A percentile compares a stretch with the other conserved stretches of the same genome.
Conservation (phyloP, 2,329 filamentous ascomycete species). For the Aspergillus flavus region DNA sequence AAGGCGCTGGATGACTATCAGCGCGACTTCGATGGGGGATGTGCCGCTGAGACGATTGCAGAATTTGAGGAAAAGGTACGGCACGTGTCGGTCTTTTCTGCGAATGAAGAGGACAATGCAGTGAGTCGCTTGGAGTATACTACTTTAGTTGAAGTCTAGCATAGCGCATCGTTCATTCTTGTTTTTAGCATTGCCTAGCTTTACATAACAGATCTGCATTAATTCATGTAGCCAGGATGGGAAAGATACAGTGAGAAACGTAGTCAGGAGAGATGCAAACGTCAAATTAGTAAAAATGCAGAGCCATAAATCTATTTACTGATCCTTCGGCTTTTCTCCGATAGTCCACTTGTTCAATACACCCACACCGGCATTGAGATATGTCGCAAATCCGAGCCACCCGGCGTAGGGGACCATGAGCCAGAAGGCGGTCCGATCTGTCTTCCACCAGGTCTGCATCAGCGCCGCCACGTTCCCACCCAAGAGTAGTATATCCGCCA, state of each 20-base stretch:
- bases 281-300: not conserved
- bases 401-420: constrained; percentile 77
- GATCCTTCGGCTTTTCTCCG: constrained; percentile 16
- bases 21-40: constrained; percentile 23
- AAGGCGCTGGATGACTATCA: constrained; percentile 28
- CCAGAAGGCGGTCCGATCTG: constrained; percentile 74
- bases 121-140: not conserved
- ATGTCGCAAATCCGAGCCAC: constrained; percentile 87
- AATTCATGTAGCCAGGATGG: not conserved
- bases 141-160: not conserved
- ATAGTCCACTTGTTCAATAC: constrained; percentile 67
- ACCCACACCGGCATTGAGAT: constrained; percentile 72
- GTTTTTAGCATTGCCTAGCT: not conserved
- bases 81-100: not conserved
- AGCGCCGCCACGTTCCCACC: constrained; percentile 73
- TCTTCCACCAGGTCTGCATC: constrained; percentile 72
- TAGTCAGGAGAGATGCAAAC: not conserved
- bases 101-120: not conserved
- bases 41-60: not conserved
- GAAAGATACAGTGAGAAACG: not conserved
- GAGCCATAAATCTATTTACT: not conserved
- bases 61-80: not conserved
- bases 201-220: not conserved
- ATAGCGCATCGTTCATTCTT: not conserved
- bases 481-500: constrained; percentile 73